phyloP scores from a whole-genome alignment of 2,329 filamentous ascomycete species.

The Oidium heveae region DNA sequence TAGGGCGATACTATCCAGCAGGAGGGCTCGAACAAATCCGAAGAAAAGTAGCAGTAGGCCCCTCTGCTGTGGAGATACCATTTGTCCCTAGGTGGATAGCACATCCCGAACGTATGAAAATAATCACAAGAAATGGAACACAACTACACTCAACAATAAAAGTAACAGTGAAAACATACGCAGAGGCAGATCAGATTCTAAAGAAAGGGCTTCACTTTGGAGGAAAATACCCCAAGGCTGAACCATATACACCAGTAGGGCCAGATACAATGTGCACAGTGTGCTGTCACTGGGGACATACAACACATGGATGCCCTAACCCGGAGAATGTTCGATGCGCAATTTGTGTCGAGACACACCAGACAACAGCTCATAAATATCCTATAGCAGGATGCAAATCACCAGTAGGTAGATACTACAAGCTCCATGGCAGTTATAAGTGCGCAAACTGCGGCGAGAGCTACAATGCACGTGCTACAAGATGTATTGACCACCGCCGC shows the following conservation, averaged over 20 bases:
- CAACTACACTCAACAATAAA: not conserved
- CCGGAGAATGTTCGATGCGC: not conserved
- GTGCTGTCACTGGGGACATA: not conserved
- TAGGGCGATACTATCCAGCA: not conserved
- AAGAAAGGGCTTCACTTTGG: not conserved
- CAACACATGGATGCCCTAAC: not conserved
- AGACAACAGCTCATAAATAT: not conserved
- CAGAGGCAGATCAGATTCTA: not conserved
- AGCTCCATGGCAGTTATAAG: not conserved
- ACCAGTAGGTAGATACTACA: not conserved
- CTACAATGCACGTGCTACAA: not conserved
- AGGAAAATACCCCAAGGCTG: not conserved
- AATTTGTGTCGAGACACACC: not conserved
- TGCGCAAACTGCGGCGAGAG: not conserved
- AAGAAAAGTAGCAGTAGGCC: not conserved
- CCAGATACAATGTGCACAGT: not conserved
- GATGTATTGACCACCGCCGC: not conserved
- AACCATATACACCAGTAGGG: not conserved
- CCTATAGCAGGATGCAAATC: not conserved
- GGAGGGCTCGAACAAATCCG: not conserved
- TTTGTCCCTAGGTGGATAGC: not conserved
- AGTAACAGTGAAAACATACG: not conserved
- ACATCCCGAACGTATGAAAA: not conserved
- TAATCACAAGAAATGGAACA: not conserved
- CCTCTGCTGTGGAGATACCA: not conserved